Evolutionary conservation across 2,329 filamentous ascomycete species (phyloP), one percentile per base, ranked within the genome.

Genomic region (Fusarium coicis): DNA sequence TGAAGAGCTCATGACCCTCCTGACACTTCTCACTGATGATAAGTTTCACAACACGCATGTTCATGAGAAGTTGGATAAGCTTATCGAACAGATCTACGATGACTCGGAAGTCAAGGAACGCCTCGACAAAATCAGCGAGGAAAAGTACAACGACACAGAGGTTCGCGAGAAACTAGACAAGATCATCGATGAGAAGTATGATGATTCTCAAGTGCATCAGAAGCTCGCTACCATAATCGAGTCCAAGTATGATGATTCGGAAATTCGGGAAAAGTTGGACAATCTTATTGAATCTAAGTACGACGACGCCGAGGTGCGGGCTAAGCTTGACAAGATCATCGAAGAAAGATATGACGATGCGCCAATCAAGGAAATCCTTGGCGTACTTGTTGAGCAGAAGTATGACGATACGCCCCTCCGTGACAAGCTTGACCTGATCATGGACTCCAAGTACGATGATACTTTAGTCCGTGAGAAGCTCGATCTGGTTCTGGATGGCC

Each of bases 1-100:
- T 4, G 88, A 92, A 70, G 86, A 87, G n/a, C 84, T 87, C 32
- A 84, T 74, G 65, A 68, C 91, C 62, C 84, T 92, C 4, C 87
- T 88, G 0, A 80, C 85, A 0, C 54, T 67, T 50, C 46, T 67
- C 82, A 83, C 4, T 9, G 64, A 67, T 34, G 90, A 91, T 74
- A 91, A 91, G 77, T 80, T 82, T 49, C 80, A 82, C 44, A 81
- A 81, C 54, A 79, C 79, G 2, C 78, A 79, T 37, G 68, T 81
- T 11, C 74, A 72, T 26, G 77, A 80, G 72, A 81, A 79, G 70
- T 75, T 81, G 8, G 69, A 77, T 55, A 73, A 72, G 47, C 69
- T 81, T 11, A 71, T 73, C 19, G 76, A 77, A 64, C 66, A 75
- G 37, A 73, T 64, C 46, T 76, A 79, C 63, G 73, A 75, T 53